Evolutionary conservation across 306 rosid species (phyloP).

Genomic region (Alnus rubra): DNA sequence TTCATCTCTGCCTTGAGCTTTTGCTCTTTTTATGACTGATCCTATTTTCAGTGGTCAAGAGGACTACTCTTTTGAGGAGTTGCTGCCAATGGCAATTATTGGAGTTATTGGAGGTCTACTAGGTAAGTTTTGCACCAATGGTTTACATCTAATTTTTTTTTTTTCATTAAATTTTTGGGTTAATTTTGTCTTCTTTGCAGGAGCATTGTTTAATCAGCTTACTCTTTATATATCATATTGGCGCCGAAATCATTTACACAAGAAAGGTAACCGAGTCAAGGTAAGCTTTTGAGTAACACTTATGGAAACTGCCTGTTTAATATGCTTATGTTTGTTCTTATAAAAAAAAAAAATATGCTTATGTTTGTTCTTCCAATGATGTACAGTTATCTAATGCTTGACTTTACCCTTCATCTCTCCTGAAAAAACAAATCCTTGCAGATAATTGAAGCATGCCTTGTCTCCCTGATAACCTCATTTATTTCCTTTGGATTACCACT

Average conservation of each 20-base stretch:
- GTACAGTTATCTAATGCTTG: constrained; percentile 21
- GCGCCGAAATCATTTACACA: constrained; percentile 91
- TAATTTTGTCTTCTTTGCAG: constrained; percentile 45
- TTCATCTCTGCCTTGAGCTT: constrained; percentile 22
- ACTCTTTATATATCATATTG: constrained; percentile 73
- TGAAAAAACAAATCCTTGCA: constrained; percentile 37
- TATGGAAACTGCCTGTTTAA: constrained; percentile 11
- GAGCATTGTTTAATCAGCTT: constrained; percentile 93
- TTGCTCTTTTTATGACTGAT: constrained; percentile 41
- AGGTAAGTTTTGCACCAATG: constrained; percentile 45
- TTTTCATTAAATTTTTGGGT: constrained; percentile 18
- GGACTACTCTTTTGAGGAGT: constrained; percentile 91
- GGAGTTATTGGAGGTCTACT: constrained; percentile 95
- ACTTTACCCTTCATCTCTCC: constrained; percentile 7
- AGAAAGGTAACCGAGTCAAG: constrained; percentile 90
- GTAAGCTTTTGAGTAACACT: constrained; percentile 31
- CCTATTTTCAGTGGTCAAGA: constrained; percentile 85
- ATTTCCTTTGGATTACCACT: constrained; percentile 95
- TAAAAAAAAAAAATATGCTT: too few species aligned
- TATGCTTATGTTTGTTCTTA: constrained; percentile 20
- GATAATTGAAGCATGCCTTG: constrained; percentile 90
- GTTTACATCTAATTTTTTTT: background rate
- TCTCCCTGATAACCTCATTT: constrained; percentile 76
- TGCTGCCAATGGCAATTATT: constrained; percentile 93
- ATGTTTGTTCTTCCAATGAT: constrained; percentile 20